Evolutionary conservation across 345 rosid species (phyloP).

Genomic region (Eucalyptus curtisii): DNA sequence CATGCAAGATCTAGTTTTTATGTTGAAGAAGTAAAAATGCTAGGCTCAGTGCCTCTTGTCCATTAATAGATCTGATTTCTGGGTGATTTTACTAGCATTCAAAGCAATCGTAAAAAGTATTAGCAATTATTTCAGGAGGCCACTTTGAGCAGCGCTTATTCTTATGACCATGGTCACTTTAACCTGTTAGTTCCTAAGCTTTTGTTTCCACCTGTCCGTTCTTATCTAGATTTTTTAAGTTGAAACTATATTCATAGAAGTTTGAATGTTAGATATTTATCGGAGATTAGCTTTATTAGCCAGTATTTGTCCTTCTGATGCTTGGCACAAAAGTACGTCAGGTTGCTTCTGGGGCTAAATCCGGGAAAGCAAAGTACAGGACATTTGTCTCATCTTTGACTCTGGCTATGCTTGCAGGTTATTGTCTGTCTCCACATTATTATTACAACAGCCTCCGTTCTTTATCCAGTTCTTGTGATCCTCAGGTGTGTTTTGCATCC

Average conservation of each 20-base stretch:
- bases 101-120: background rate
- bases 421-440: constrained; percentile 49
- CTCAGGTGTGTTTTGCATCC: constrained; percentile 42
- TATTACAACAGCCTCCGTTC: constrained; percentile 51
- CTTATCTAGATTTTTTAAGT: background rate
- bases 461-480: constrained; percentile 78
- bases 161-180: background rate
- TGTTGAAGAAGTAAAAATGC: background rate
- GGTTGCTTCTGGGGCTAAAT: background rate
- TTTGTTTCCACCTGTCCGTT: background rate
- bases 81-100: background rate
- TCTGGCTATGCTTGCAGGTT: constrained; percentile 32
- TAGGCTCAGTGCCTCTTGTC: background rate
- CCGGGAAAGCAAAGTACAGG: background rate
- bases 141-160: background rate
- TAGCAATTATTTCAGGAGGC: background rate
- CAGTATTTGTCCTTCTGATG: background rate
- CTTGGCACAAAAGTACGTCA: background rate
- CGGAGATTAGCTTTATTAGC: background rate
- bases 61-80: background rate
- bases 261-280: background rate
- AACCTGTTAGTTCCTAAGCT: background rate
- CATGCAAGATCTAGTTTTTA: background rate
- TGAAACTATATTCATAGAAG: background rate
- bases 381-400: background rate